Conservation (phyloP, 495 filamentous ascomycete genomes). For the Rhizodiscina lignyota region DNA sequence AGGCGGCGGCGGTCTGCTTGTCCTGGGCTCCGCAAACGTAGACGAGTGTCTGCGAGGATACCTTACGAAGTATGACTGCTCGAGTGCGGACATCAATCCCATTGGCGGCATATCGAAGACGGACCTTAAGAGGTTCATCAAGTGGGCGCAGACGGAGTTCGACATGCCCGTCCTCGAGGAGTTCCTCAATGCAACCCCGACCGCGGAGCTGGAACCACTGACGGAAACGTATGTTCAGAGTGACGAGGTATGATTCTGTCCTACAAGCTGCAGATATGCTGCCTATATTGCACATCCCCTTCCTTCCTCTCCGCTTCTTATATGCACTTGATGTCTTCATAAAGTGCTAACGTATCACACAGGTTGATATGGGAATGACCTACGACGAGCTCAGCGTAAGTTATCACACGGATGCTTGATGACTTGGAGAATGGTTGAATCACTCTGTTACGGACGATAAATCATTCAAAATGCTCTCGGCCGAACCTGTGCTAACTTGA, state of each 20-base stretch:
- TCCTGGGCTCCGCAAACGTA: conserved; percentile 47
- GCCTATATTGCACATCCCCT: too few species aligned
- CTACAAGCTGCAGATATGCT: too few species aligned
- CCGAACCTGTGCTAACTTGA: too few species aligned
- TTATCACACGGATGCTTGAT: too few species aligned
- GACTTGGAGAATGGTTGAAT: too few species aligned
- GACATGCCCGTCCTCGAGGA: conserved; percentile 52
- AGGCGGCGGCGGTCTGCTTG: conserved; percentile 41
- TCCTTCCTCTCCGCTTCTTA: too few species aligned
- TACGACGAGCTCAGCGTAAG: conserved; percentile 32
- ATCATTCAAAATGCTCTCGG: too few species aligned
- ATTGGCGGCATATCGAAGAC: conserved; percentile 27
- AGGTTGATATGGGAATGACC: conserved; percentile 28
- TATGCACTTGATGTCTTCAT: too few species aligned
- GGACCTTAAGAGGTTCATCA: conserved; percentile 66
- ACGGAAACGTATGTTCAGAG: conserved; percentile 46
- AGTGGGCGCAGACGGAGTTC: conserved; percentile 44
- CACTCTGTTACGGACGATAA: too few species aligned
- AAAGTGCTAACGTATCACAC: too few species aligned
- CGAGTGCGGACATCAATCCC: conserved; percentile 26
- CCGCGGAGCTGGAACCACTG: conserved; percentile 58
- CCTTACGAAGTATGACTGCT: conserved; percentile 54
- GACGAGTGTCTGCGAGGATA: conserved; percentile 45
- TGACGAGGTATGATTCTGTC: too few species aligned
- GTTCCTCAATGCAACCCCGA: conserved; percentile 62